phyloP scores from a whole-genome alignment of 225 moss, liverwort and hornwort species.

The Pleurozium schreberi region DNA sequence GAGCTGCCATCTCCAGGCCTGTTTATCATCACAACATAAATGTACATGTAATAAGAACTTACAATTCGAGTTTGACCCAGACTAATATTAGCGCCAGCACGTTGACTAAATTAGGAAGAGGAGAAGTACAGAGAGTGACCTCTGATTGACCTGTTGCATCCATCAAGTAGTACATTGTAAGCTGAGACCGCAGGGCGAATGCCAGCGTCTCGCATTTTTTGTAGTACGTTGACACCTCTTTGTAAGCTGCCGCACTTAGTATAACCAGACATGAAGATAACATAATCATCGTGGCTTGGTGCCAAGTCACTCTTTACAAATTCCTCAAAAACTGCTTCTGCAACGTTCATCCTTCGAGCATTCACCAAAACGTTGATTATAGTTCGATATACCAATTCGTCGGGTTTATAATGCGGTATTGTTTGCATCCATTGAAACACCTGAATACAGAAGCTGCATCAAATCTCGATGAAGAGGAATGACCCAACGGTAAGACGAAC shows the following conservation, averaged over 20 bases:
- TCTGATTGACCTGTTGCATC: conserved; percentile 68
- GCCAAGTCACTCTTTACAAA: conserved; percentile 52
- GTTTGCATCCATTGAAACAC: conserved; percentile 92
- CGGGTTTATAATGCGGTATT: conserved; percentile 40
- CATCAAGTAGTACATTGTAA: conserved; percentile 82
- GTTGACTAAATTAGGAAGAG: neutral
- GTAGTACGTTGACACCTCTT: conserved; percentile 45
- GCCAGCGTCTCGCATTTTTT: conserved; percentile 66
- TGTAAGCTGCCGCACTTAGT: conserved; percentile 71
- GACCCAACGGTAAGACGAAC: neutral
- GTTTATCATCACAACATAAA: neutral
- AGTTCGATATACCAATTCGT: conserved; percentile 54
- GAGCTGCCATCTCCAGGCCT: conserved; percentile 58
- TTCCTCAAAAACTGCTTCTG: conserved; percentile 65
- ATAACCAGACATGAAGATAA: conserved; percentile 65
- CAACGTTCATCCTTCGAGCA: conserved; percentile 79
- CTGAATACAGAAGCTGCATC: conserved; percentile 24
- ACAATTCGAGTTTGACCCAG: neutral
- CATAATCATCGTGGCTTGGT: conserved; percentile 60
- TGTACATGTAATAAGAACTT: neutral
- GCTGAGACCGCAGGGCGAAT: conserved; percentile 54
- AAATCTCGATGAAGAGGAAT: neutral
- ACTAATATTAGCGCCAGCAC: neutral
- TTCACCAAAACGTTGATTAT: conserved; percentile 79
- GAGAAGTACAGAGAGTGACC: conserved; percentile 16